Base-by-base conservation (phyloP, 1,284 basidiomycete species). In the Phaffia rhodozyma region DNA sequence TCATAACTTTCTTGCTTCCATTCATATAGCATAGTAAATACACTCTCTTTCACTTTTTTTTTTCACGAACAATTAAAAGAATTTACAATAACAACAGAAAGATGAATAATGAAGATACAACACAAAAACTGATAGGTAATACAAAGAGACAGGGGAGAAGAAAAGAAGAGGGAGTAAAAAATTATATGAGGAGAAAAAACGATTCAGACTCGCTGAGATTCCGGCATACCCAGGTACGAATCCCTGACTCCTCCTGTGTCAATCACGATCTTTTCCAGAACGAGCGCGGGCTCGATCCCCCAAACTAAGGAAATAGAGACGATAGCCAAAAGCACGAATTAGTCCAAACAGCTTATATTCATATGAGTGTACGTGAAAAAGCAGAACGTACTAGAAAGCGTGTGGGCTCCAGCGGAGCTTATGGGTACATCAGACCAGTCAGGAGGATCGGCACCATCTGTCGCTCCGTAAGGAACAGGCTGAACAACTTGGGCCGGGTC, bases 391-490 rank as follows among this genome's bases (percentile, higher is more conserved):
- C 51, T 29, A 53, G 29, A 29, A 30, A 52, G 21, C 23, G 58
- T 20, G 20, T 34, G 5, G 21, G n/a, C 27, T 52, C 50, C n/a
- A 13, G 27, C 27, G 13, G 50, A 52, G n/a, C n/a, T n/a, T n/a
- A 27, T 52, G 7, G 27, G 13, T 52, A 27, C 50, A 13, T 52
- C 7, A 13, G 50, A 52, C 27, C 83, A 84, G 13, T 71, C 77
- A 7, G 71, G 67, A 2, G 85, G 84, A 13, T 81, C 70, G n/a
- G 71, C 72, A 3, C 83, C 85, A 0, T 80, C 79, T 21, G 54
- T 53, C 0, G 74, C 70, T 6, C 79, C 76, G 43, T 74, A 65
- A 5, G 83, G 82, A 59, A 84, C 79, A 70, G 82, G 84, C 61
- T 81, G 75, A 47, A 78, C 76, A 7, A 62, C 57, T 34, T 78